Percentiles rank a stretch among this genome's conserved stretches.
Conservation (phyloP, 345 rosid species). For the Moricandia moricandioides region DNA sequence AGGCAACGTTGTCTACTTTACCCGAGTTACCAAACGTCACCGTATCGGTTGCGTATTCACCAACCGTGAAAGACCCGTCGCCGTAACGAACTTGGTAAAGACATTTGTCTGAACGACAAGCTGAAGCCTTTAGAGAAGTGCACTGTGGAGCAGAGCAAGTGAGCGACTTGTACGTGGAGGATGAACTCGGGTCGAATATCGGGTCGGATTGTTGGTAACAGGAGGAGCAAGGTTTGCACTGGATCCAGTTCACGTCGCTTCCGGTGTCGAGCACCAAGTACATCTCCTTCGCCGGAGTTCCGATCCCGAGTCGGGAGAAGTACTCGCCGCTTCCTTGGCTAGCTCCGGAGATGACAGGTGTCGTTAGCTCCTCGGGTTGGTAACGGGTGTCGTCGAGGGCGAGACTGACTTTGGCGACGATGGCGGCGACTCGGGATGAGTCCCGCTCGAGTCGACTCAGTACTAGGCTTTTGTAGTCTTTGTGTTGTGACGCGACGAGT, state of each 20-base stretch:
- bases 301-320: constrained; percentile 77
- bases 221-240: constrained; percentile 72
- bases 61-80: constrained; percentile 85
- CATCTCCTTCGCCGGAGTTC: constrained; percentile 62
- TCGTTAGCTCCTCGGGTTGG: constrained; percentile 51
- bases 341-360: constrained; percentile 71
- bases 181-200: constrained; percentile 55
- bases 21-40: constrained; percentile 67
- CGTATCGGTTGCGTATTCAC: constrained; percentile 67
- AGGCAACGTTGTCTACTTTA: constrained; percentile 39
- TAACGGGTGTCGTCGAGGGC: constrained; percentile 43
- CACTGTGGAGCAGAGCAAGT: constrained; percentile 61
- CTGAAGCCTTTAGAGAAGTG: constrained; percentile 46
- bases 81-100: constrained; percentile 86
- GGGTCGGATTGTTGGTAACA: constrained; percentile 92
- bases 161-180: constrained; percentile 60
- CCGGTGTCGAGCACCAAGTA: constrained; percentile 80
- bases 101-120: constrained; percentile 55
- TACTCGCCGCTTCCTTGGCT: constrained; percentile 95
- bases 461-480: constrained; percentile 54
- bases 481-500: constrained; percentile 45
- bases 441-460: constrained; percentile 73
- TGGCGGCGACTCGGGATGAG: constrained; percentile 56
- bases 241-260: constrained; percentile 86
- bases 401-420: constrained; percentile 44